Evolutionary conservation across 2,329 filamentous ascomycete species (phyloP), one percentile per base, ranked within the genome.

Genomic region (Cercospora canescens): DNA sequence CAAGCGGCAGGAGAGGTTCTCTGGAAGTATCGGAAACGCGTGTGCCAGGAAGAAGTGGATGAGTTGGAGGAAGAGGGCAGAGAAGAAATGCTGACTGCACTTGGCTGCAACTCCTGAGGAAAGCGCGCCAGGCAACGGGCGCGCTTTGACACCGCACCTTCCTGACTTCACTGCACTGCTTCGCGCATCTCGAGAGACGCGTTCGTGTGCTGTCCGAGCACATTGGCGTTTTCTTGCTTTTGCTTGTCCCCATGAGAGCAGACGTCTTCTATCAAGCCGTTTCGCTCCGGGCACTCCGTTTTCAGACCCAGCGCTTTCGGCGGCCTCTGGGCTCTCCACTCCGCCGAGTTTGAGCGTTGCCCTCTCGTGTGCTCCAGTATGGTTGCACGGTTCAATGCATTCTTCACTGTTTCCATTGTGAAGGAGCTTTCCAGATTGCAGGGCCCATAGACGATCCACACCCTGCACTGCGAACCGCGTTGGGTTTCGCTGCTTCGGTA

Each of bases 41-140:
- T 11, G 32, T 35, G 32, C 14, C 32, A 35, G 32, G 9, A 12
- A 35, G 32, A 50, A 50, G 45, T 50, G 45, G 45, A 14, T 26
- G 32, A 59, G 18, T 30, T 28, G 16, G 30, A 24, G 28, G 30
- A 14, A 21, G 52, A 37, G 28, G 30, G 50, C 41, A 26, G 28
- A 52, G 41, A 24, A 45, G n/a, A 34, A 48, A 34, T 5, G 21
- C 5, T 41, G 48, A 16, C 8, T 55, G 57, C 37, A 18, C 57
- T n/a, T n/a, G n/a, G n/a, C n/a, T 48, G 37, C 26, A 48, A 21
- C 18, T 62, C 30, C 45, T 48, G 30, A 50, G 58, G 59, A 52
- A 62, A 45, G 59, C 45, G 34, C 59, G 59, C 34, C 32, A 62
- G 59, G 45, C 59, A 54, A 11, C 48, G 21, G n/a, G 34, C 30